Evolutionary conservation across 2,329 filamentous ascomycete genomes (phyloP), one percentile per base, ranked within the genome.

Genomic region (Sporothrix phasma): DNA sequence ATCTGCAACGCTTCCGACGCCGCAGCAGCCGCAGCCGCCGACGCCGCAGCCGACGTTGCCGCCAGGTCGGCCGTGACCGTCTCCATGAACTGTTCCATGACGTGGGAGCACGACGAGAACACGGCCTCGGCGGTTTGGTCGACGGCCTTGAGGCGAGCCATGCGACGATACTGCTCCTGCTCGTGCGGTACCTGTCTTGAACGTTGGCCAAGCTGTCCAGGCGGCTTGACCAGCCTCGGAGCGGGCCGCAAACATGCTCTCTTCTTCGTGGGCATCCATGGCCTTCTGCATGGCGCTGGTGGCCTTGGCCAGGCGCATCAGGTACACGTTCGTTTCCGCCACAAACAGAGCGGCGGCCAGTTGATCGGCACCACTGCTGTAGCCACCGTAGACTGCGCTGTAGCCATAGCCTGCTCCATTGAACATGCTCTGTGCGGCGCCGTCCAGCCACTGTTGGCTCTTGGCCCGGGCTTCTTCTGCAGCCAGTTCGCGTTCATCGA

Each of bases 71-170:
- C 62, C 15, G 47, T 49, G 22, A 65, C 65, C 3, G 58, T 39
- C 34, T 34, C 58, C 43, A 69, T 45, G 45, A 67, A 67, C 11
- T 45, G 26, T 56, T 68, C 68, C 51, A 64, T 61, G 5, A 66
- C 26, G 31, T 62, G 29, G 2, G 58, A 53, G 41, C 61, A 63
- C 1, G 61, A 58, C 5, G 37, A 5, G 29, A 62, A 39, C 5
- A 64, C 54, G 4, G 63, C 22, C 1, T 49, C 47, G 3, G 49
- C 53, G 1, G 60, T 56, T n/a, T 66, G 60, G 22, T 68, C 64
- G 17, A 65, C 49, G 0, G 63, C 62, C 46, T 64, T 65, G 24
- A 66, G 34, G 29, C 54, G 49, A 2, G 68, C 67, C 68, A 68
- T 67, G 47, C 59, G 63, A 6, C 63, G 61, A 59, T 67, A 69